Evolutionary conservation across 192 early-diverging fungal genomes (phyloP).

Genomic region (Umbelopsis isabellina): DNA sequence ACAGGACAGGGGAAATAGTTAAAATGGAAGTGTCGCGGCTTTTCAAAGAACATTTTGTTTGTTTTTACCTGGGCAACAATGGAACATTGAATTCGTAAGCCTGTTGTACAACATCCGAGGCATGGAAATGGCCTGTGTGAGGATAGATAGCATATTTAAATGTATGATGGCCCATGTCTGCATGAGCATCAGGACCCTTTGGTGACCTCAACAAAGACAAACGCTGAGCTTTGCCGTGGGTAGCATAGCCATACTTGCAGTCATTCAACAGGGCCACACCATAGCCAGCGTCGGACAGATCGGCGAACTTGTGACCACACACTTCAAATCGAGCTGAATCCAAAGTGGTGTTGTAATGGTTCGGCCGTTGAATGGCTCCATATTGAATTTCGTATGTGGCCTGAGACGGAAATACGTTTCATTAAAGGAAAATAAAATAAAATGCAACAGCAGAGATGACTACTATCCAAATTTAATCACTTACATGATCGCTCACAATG

Average conservation of each 20-base stretch:
- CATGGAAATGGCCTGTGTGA: conserved; percentile 77
- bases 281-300: conserved; percentile 92
- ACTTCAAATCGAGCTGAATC: conserved; percentile 96
- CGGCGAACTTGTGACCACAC: conserved; percentile 96
- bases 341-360: conserved; percentile 93
- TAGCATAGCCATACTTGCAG: conserved; percentile 96
- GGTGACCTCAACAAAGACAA: conserved; percentile 87
- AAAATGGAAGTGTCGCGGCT: not conserved
- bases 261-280: conserved; percentile 95
- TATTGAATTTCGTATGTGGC: conserved; percentile 96
- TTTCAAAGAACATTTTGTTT: not conserved
- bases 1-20: not conserved
- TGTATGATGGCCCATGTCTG: conserved; percentile 73
- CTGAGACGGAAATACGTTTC: conserved; percentile 42
- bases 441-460: no score
- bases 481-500: conserved; percentile 69
- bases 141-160: conserved; percentile 94
- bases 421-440: no score
- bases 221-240: conserved; percentile 79
- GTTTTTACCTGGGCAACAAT: conserved; percentile 52
- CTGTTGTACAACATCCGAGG: conserved; percentile 83
- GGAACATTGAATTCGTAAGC: conserved; percentile 94
- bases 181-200: conserved; percentile 75
- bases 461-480: not conserved
- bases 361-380: conserved; percentile 89